These are phyloP conservation scores for Eucalyptus erythrocorys DNA, from an alignment of 345 rosid genomes.

Conservation along the genomic window DNA sequence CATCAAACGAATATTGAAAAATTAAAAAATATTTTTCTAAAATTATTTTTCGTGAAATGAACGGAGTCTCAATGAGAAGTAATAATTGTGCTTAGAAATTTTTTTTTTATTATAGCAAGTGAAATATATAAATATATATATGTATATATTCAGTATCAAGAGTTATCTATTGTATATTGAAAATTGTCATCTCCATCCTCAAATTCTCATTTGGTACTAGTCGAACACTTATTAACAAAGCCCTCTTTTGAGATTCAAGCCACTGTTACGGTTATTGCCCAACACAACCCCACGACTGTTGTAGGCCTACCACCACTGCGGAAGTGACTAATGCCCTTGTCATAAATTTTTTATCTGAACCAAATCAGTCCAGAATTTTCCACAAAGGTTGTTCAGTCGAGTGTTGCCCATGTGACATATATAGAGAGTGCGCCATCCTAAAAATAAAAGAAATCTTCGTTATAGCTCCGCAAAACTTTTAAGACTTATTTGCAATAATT, in stretches of 20 bases:
- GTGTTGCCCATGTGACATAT: not conserved
- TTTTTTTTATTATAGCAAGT: not conserved
- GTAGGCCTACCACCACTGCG: not conserved
- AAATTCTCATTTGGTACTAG: not conserved
- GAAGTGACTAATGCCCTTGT: not conserved
- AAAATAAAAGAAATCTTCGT: not conserved
- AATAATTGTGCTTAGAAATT: not conserved
- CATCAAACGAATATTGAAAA: too few relatives aligned
- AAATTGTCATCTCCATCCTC: not conserved
- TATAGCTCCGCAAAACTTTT: not conserved
- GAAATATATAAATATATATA: too few relatives aligned
- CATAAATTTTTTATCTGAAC: not conserved
- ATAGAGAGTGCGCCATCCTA: not conserved
- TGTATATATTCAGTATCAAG: not conserved
- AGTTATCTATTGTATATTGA: not conserved
- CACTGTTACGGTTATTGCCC: not conserved
- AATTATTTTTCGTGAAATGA: too few relatives aligned
- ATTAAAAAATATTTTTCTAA: too few relatives aligned
- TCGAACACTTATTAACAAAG: not conserved
- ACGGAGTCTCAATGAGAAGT: not conserved
- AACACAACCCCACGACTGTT: not conserved
- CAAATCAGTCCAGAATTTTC: not conserved
- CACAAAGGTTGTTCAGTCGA: not conserved
- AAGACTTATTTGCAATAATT: not conserved
- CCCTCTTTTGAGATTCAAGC: not conserved